These are phyloP conservation scores for Cystofilobasidium ferigula DNA, from an alignment of 768 basidiomycete genomes.

Conservation along the genomic window DNA sequence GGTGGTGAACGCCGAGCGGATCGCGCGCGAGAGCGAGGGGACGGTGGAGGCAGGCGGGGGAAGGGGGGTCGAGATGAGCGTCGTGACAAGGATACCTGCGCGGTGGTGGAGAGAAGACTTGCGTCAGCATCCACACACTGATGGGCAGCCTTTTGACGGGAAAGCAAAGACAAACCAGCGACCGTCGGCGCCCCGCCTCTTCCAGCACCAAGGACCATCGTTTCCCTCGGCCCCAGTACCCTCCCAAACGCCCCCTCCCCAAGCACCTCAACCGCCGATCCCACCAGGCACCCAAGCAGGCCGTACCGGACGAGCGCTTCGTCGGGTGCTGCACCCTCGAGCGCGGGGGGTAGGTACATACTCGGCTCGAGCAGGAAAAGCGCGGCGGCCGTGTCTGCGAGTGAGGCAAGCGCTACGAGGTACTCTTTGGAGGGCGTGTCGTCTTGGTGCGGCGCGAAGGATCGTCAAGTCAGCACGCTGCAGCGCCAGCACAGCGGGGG, in stretches of 20 bases:
- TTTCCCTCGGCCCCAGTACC: not conserved
- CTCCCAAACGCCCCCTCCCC: constrained; percentile 8
- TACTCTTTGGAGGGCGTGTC: constrained; percentile 3
- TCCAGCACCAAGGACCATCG: constrained; percentile 11
- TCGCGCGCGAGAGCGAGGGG: not conserved
- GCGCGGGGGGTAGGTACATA: constrained; percentile 6
- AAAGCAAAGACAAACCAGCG: constrained; percentile 4
- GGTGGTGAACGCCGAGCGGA: constrained; percentile 5
- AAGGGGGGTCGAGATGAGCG: constrained; percentile 3
- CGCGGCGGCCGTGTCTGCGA: not conserved
- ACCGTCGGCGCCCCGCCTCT: constrained; percentile 13
- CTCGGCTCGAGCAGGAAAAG: constrained; percentile 5
- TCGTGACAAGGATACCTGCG: constrained; percentile 21
- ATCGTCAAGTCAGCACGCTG: no score
- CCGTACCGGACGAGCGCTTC: constrained; percentile 11
- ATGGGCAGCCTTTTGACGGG: not conserved
- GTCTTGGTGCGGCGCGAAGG: no score
- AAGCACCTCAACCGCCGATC: not conserved
- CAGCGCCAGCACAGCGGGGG: no score
- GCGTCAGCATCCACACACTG: no score
- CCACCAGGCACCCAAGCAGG: constrained; percentile 16
- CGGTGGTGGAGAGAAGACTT: not conserved
- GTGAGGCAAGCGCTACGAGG: constrained; percentile 2
- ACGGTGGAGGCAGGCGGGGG: not conserved
- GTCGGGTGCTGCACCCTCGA: constrained; percentile 6